Conservation (phyloP, 2,329 filamentous ascomycete genomes). For the Cryphonectria nitschkei region DNA sequence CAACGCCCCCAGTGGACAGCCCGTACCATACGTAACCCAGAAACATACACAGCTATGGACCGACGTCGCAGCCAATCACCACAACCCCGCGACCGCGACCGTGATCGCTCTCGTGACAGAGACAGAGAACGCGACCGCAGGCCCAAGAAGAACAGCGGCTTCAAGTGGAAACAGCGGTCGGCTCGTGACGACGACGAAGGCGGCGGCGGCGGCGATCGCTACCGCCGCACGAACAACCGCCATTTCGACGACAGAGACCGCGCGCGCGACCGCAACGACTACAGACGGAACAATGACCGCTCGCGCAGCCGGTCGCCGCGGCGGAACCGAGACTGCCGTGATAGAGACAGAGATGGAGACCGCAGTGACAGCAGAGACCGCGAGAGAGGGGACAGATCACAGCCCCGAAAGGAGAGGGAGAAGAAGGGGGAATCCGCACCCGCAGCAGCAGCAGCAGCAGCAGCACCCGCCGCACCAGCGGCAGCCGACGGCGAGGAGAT, state of each 20-base stretch:
- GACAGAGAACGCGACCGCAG: conserved; percentile 11
- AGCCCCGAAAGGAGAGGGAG: conserved; percentile 34
- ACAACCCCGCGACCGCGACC: conserved; percentile 20
- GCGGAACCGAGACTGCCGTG: conserved; percentile 31
- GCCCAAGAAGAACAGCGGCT: conserved; percentile 32
- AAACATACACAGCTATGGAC: not conserved
- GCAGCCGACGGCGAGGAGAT: conserved; percentile 65
- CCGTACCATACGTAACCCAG: not conserved
- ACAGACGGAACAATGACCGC: conserved; percentile 29
- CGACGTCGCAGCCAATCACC: conserved; percentile 7
- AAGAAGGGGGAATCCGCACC: conserved; percentile 41
- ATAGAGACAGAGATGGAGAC: conserved; percentile 11
- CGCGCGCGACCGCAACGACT: conserved; percentile 36
- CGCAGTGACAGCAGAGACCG: conserved; percentile 35
- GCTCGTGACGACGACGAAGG: conserved; percentile 30
- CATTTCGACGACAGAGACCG: conserved; percentile 23
- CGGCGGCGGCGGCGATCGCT: conserved; percentile 6
- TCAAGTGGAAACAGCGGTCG: conserved; percentile 38
- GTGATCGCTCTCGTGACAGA: conserved; percentile 2
- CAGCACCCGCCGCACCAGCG: conserved; percentile 33
- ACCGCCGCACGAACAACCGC: conserved; percentile 28
- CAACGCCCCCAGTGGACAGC: not conserved
- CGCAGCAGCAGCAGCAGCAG: conserved; percentile 36
- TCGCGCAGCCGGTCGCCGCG: conserved; percentile 37
- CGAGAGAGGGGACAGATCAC: conserved; percentile 22